Conservation (phyloP, 2,329 filamentous ascomycete species). For the Trichophyton simii region DNA sequence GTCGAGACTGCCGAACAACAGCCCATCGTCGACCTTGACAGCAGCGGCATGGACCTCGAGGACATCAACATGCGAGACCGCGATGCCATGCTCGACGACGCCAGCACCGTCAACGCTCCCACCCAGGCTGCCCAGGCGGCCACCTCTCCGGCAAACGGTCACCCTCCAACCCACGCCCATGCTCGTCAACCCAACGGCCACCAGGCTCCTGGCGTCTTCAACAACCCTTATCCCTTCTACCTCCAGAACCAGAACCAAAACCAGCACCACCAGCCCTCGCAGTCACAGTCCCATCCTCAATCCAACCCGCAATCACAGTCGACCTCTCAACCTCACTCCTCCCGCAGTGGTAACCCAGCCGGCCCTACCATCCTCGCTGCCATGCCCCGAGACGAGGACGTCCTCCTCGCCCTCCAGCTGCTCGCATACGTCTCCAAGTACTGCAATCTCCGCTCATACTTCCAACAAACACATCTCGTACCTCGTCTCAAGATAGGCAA, state of each 20-base stretch:
- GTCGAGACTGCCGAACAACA: conserved; percentile 31
- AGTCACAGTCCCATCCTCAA: not conserved
- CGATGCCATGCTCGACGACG: conserved; percentile 59
- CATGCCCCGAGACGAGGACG: conserved; percentile 94
- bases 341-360: conserved; percentile 38
- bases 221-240: conserved; percentile 63
- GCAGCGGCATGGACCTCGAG: conserved; percentile 64
- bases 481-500: conserved; percentile 81
- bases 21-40: conserved; percentile 62
- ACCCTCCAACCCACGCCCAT: conserved; percentile 55
- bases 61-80: conserved; percentile 72
- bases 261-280: not conserved
- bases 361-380: conserved; percentile 67
- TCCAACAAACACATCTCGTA: conserved; percentile 87
- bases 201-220: conserved; percentile 57
- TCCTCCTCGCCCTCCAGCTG: conserved; percentile 93
- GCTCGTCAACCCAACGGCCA: conserved; percentile 44
- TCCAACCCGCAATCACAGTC: too few species aligned
- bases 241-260: conserved; percentile 45
- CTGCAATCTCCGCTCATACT: conserved; percentile 88
- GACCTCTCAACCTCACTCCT: not conserved
- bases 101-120: conserved; percentile 63
- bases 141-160: conserved; percentile 44
- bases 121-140: conserved; percentile 56
- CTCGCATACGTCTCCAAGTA: conserved; percentile 98